Conservation (phyloP, 768 basidiomycete genomes). For the Rickenella mellea region DNA sequence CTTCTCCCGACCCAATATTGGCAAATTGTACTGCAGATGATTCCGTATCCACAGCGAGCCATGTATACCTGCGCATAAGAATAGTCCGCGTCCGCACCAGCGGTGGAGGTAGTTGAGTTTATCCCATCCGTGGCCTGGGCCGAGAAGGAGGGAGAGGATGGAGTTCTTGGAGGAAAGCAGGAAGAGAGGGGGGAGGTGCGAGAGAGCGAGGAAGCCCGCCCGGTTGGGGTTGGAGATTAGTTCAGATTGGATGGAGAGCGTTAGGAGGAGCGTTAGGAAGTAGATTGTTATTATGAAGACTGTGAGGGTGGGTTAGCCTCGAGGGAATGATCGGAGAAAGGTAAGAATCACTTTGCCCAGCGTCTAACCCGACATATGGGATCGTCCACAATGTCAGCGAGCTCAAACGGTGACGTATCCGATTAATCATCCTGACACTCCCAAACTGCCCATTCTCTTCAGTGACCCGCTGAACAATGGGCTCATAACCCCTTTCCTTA, state of each 20-base stretch:
- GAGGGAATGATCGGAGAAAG: neutral
- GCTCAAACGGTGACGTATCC: slow-evolving; percentile 22
- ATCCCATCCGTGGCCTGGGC: slow-evolving; percentile 40
- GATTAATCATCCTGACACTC: slow-evolving; percentile 7
- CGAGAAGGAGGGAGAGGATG: slow-evolving; percentile 32
- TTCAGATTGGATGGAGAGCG: slow-evolving; percentile 50
- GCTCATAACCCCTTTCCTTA: slow-evolving; percentile 22
- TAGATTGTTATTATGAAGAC: slow-evolving; percentile 53
- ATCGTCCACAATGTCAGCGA: slow-evolving; percentile 37
- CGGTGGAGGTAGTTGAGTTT: slow-evolving; percentile 54
- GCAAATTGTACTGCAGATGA: slow-evolving; percentile 44
- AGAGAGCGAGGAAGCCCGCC: slow-evolving; percentile 54
- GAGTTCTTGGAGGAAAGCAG: slow-evolving; percentile 51
- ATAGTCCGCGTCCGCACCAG: slow-evolving; percentile 48
- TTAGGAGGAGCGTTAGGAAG: slow-evolving; percentile 42
- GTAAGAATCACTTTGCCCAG: slow-evolving; percentile 45
- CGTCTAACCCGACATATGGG: slow-evolving; percentile 41
- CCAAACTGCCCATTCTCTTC: neutral
- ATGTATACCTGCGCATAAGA: slow-evolving; percentile 30
- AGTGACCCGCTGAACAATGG: slow-evolving; percentile 12
- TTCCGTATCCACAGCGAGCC: slow-evolving; percentile 70
- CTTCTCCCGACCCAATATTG: slow-evolving; percentile 63
- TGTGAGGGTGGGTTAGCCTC: slow-evolving; percentile 17
- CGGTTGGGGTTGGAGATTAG: slow-evolving; percentile 68
- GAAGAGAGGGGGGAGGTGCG: slow-evolving; percentile 50